These are phyloP conservation scores for Fusarium compactum DNA, from an alignment of 2,329 filamentous ascomycete species.

Conservation along the genomic window DNA sequence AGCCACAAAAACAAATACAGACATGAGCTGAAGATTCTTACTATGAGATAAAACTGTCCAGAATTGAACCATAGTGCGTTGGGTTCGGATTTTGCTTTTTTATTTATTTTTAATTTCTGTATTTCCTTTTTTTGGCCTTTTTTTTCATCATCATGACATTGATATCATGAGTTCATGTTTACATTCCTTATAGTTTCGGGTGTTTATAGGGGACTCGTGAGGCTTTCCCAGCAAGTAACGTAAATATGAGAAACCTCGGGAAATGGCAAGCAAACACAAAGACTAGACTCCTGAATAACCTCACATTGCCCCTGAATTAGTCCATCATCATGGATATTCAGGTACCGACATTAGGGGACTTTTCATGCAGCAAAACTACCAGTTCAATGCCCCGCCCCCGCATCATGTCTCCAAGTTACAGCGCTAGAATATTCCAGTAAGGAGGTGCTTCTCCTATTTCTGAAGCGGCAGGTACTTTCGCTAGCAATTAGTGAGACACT, in stretches of 20 bases:
- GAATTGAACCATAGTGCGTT: neutral
- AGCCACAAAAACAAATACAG: conserved; percentile 3
- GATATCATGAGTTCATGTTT: neutral
- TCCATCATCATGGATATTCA: conserved; percentile 8
- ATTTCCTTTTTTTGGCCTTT: neutral
- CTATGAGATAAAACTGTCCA: neutral
- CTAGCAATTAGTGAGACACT: neutral
- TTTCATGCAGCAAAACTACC: conserved; percentile 6
- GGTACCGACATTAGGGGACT: conserved; percentile 21
- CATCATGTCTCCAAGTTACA: conserved; percentile 34
- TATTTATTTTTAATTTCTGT: neutral
- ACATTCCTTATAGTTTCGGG: neutral
- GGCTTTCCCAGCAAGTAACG: neutral
- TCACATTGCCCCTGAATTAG: neutral
- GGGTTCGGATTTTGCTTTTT: neutral
- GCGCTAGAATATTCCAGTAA: conserved; percentile 38
- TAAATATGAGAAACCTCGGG: neutral
- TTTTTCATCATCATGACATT: neutral
- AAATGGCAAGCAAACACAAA: neutral
- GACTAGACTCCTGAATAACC: neutral
- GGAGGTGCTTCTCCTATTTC: conserved; percentile 40
- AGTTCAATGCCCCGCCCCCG: conserved; percentile 43
- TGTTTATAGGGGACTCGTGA: neutral
- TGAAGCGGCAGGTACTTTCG: conserved; percentile 6
- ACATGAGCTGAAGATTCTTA: neutral